Percentiles rank a stretch among this genome's conserved stretches.
These are phyloP conservation scores for Cladosporium austrohemisphaericum DNA, from an alignment of 2,329 filamentous ascomycete species.

Conservation along the genomic window DNA sequence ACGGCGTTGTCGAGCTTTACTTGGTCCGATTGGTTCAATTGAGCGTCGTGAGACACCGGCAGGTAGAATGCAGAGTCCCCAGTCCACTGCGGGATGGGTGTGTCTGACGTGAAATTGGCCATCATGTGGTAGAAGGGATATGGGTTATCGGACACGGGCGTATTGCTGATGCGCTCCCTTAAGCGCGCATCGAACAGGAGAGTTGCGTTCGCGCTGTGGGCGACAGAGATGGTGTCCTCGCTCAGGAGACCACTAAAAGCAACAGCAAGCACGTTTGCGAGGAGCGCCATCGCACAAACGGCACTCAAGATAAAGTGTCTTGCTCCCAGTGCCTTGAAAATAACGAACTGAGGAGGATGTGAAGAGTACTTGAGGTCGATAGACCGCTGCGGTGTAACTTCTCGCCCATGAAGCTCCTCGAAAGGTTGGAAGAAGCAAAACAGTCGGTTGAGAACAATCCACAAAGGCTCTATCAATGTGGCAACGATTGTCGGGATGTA, in stretches of 20 bases:
- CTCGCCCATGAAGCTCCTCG: slow-evolving; percentile 45
- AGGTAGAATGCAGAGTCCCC: slow-evolving; percentile 47
- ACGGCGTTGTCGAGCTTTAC: neutral
- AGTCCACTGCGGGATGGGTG: slow-evolving; percentile 50
- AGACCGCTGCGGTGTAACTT: slow-evolving; percentile 30
- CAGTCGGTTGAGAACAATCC: slow-evolving; percentile 53
- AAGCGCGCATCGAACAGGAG: neutral
- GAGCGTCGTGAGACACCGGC: slow-evolving; percentile 34
- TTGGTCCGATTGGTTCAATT: neutral
- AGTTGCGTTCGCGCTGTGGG: slow-evolving; percentile 9
- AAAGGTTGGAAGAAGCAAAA: slow-evolving; percentile 55
- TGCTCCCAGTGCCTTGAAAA: slow-evolving; percentile 45
- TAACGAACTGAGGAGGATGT: slow-evolving; percentile 51
- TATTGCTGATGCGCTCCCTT: neutral
- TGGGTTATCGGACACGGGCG: slow-evolving; percentile 4
- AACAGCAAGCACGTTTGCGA: slow-evolving; percentile 54
- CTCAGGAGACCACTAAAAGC: slow-evolving; percentile 51
- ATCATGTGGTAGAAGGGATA: slow-evolving; percentile 43
- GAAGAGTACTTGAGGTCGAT: slow-evolving; percentile 51
- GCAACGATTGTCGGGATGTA: slow-evolving; percentile 55
- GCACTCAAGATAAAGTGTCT: slow-evolving; percentile 46
- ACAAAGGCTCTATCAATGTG: slow-evolving; percentile 55
- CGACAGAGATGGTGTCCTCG: slow-evolving; percentile 29
- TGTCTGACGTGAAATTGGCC: slow-evolving; percentile 46
- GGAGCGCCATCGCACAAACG: slow-evolving; percentile 48